A percentile compares a stretch with the other conserved stretches of the same genome.
Evolutionary conservation across 176 grass and related monocot genomes (phyloP).

Genomic region (Musa troglodytarum): DNA sequence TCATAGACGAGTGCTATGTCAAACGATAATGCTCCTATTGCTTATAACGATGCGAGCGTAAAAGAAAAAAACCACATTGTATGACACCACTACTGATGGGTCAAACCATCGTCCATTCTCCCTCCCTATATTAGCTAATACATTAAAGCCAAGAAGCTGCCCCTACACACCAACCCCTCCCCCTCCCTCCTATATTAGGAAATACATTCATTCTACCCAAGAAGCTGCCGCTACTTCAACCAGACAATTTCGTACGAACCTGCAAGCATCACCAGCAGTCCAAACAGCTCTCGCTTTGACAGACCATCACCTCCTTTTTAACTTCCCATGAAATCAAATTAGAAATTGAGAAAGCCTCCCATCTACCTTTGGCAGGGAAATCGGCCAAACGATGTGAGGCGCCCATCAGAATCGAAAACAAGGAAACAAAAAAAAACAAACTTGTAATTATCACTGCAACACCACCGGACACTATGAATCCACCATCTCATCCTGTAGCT

Average conservation of each 20-base stretch:
- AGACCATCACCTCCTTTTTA: conserved; percentile 15
- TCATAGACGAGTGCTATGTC: too few species aligned
- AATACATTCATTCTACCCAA: conserved; percentile 29
- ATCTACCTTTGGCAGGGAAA: background rate
- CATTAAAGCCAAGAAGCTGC: too few species aligned
- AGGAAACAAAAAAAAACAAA: background rate
- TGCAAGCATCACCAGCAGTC: conserved; percentile 39
- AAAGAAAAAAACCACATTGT: too few species aligned
- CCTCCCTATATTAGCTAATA: too few species aligned
- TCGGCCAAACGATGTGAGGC: background rate
- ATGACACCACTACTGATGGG: too few species aligned
- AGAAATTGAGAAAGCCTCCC: background rate
- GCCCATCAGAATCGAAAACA: background rate
- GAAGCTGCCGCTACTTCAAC: conserved; percentile 45
- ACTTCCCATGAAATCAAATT: conserved; percentile 28
- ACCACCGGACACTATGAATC: conserved; percentile 48
- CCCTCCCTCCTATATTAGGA: conserved; percentile 8
- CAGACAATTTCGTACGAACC: conserved; percentile 7
- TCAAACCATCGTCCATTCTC: too few species aligned
- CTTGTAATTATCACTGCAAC: background rate
- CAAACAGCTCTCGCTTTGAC: conserved; percentile 31
- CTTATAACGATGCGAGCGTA: too few species aligned
- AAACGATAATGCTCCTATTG: too few species aligned
- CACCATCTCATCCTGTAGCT: conserved; percentile 98
- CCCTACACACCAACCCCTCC: too few species aligned